A percentile compares a stretch with the other conserved stretches of the same genome.
Conservation (phyloP, 129 eudicot genomes). For the Lactuca sativa region DNA sequence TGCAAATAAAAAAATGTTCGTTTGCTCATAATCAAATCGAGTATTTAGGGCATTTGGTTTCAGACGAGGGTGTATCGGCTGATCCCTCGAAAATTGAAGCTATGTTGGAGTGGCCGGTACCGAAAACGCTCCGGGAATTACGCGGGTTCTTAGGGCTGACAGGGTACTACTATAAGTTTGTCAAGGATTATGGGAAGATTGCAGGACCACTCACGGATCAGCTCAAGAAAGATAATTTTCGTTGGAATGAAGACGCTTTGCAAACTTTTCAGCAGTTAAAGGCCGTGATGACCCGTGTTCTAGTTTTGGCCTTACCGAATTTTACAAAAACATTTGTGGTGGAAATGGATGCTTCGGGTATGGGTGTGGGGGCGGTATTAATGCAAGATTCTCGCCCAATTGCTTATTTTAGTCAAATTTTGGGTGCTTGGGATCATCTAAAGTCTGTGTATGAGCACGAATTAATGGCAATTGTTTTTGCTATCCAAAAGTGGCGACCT, state of each 20-base stretch:
- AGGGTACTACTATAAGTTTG: not conserved
- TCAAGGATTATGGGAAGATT: not conserved
- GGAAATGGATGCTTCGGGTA: too few relatives aligned
- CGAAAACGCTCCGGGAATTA: not conserved
- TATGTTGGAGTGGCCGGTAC: not conserved
- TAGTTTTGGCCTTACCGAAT: too few relatives aligned
- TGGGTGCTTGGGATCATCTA: too few relatives aligned
- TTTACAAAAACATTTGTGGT: too few relatives aligned
- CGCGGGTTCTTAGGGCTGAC: slow-evolving; percentile 10
- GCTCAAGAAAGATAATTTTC: not conserved
- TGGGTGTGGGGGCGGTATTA: too few relatives aligned
- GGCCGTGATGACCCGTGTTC: too few relatives aligned
- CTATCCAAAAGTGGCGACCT: too few relatives aligned
- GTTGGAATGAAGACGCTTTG: not conserved
- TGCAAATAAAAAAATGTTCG: slow-evolving; percentile 5
- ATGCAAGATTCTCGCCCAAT: too few relatives aligned
- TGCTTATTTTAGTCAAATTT: too few relatives aligned
- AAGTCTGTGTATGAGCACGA: too few relatives aligned
- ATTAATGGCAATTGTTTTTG: too few relatives aligned
- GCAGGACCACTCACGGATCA: slow-evolving; percentile 1
- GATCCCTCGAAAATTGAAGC: not conserved
- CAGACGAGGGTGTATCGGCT: not conserved
- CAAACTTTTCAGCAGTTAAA: not conserved
- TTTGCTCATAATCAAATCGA: not conserved
- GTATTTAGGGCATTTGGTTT: too few relatives aligned